These are phyloP conservation scores for Globisporangium alternatum DNA, from an alignment of 352 stramenopile species.

Conservation along the genomic window DNA sequence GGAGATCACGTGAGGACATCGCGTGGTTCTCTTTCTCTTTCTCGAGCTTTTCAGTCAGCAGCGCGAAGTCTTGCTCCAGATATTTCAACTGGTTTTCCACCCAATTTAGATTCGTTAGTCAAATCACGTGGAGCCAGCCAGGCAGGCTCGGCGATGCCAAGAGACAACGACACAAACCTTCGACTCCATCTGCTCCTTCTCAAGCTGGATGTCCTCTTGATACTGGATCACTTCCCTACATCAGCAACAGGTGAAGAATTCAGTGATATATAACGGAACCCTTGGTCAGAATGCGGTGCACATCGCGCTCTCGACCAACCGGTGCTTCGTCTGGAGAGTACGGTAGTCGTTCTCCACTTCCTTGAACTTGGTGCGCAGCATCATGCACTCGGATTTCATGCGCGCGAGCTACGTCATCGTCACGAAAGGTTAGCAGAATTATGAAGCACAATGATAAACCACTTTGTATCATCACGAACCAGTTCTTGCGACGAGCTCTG, in stretches of 20 bases:
- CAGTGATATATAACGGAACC: neutral
- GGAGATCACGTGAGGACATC: constrained; percentile 34
- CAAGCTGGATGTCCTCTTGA: constrained; percentile 65
- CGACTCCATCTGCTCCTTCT: constrained; percentile 59
- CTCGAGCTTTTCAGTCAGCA: constrained; percentile 52
- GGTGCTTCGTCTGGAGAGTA: constrained; percentile 65
- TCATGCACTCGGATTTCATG: constrained; percentile 66
- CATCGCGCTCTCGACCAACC: constrained; percentile 26
- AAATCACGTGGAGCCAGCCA: neutral
- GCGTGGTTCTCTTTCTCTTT: constrained; percentile 58
- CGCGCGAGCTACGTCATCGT: constrained; percentile 37
- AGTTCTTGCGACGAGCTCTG: constrained; percentile 59
- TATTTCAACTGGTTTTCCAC: constrained; percentile 49
- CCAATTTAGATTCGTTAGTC: neutral
- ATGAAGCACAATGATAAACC: neutral
- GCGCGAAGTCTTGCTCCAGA: constrained; percentile 56
- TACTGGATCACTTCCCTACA: constrained; percentile 53
- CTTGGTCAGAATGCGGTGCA: neutral
- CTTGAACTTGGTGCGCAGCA: constrained; percentile 67
- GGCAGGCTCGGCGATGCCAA: neutral
- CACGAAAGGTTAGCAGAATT: neutral
- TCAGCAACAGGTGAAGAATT: neutral
- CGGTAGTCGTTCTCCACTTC: constrained; percentile 78
- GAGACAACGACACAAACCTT: constrained; percentile 33
- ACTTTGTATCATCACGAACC: constrained; percentile 22